Base-by-base conservation (phyloP, 2,329 filamentous ascomycete genomes). In the Fusarium floridanum region DNA sequence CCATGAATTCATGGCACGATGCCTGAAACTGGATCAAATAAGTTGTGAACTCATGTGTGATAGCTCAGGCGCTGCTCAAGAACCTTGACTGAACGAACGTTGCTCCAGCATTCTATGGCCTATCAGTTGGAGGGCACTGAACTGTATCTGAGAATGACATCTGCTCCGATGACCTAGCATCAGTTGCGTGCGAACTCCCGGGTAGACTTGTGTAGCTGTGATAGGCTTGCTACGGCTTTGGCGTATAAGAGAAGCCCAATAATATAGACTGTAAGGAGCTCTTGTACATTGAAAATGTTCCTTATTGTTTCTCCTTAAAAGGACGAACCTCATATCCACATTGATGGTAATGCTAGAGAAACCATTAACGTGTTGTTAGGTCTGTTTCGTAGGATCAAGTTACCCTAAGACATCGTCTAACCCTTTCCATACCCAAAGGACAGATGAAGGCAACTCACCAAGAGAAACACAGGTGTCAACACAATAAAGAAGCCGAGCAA, bases 91-190 rank as follows among this genome's bases (percentile, higher is more conserved):
- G 2, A n/a, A 17, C 2, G 1, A 50, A 50, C 22, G 17, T 6
- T 50, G 22, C 4, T 17, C 43, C 5, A 48, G 8, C 16, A 0
- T 24, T 27, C 22, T 50, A 5, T 50, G 9, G 5, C 9, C 5
- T 5, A 27, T 9, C 2, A 27, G 2, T 16, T 2, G 1, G 2
- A 7, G 45, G 22, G 7, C 4, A 5, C 1, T 27, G 24, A 29
- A 27, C 45, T 27, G 10, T 24, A 50, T 9, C 5, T 6, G 3
- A 11, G 3, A 27, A n/a, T 2, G 9, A 27, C 5, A 6, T 17
- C 5, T 27, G 14, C 8, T 5, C 9, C 17, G 16, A 17, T 27
- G 9, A 9, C 6, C 16, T 2, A 3, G 6, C 3, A 29, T 50
- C 9, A 17, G 48, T 24, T 10, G n/a, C 24, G 16, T n/a, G 2